These are phyloP conservation scores for Ophiostoma novo-ulmi DNA, from an alignment of 2,329 filamentous ascomycete species.

Conservation along the genomic window DNA sequence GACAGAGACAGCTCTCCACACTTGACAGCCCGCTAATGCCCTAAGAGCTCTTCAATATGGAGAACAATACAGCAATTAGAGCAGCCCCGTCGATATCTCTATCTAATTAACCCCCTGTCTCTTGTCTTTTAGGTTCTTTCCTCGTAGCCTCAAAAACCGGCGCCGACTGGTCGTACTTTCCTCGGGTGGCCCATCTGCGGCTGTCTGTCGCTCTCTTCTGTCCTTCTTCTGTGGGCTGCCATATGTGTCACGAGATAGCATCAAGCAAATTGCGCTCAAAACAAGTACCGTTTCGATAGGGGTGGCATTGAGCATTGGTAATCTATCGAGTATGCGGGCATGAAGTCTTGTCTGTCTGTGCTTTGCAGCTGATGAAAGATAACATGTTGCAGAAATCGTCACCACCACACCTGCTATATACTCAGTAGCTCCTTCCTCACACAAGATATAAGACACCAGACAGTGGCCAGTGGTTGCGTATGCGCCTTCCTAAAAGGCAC, in stretches of 20 bases:
- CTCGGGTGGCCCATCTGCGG: slow-evolving; percentile 2
- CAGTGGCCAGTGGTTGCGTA: not conserved
- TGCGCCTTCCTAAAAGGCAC: slow-evolving; percentile 1
- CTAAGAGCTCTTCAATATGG: not conserved
- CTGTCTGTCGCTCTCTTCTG: not conserved
- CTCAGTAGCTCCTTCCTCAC: not conserved
- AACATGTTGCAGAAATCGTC: not conserved
- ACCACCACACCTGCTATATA: not conserved
- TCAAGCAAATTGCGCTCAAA: not conserved
- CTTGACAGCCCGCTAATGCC: not conserved
- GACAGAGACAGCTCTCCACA: not conserved
- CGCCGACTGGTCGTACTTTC: not conserved
- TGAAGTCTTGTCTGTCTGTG: not conserved
- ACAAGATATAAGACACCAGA: not conserved
- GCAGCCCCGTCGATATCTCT: not conserved
- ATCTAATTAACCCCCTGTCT: not conserved
- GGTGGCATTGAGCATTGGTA: not conserved
- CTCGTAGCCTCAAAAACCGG: not conserved
- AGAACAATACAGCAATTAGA: not conserved
- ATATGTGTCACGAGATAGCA: not conserved
- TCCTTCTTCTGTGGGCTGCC: not conserved
- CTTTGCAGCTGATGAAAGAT: not conserved
- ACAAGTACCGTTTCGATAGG: slow-evolving; percentile 4
- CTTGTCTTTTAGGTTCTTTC: too few relatives aligned
- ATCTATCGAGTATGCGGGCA: not conserved